Conservation (phyloP, 306 rosid species). For the Prinsepia uniflora region DNA sequence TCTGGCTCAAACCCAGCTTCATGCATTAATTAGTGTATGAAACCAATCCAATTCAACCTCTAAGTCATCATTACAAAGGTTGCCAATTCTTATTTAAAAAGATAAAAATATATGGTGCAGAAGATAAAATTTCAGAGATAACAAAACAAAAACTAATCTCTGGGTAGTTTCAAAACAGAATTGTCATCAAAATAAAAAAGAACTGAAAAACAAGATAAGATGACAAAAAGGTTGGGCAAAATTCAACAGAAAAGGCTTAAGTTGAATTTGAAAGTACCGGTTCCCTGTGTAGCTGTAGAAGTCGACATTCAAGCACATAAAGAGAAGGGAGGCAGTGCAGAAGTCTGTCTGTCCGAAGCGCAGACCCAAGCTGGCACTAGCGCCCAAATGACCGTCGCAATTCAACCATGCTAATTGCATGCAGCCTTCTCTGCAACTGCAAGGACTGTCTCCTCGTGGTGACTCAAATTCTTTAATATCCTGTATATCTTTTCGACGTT, state of each 20-base stretch:
- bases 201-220: neutral
- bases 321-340: conserved; percentile 81
- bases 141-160: too few species aligned
- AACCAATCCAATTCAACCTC: too few species aligned
- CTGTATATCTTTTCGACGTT: too few species aligned
- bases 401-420: conserved; percentile 59
- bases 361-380: conserved; percentile 90
- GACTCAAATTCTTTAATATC: neutral
- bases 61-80: too few species aligned
- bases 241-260: neutral
- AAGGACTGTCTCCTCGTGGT: conserved; percentile 25
- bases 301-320: conserved; percentile 70
- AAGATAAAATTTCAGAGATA: too few species aligned
- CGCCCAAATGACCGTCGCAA: conserved; percentile 84
- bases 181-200: conserved; percentile 10
- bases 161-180: neutral
- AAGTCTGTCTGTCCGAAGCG: conserved; percentile 82
- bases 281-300: conserved; percentile 80
- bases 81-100: too few species aligned
- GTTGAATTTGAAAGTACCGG: conserved; percentile 41
- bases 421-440: neutral
- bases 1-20: too few species aligned
- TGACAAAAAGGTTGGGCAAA: conserved; percentile 12
- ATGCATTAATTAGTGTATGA: too few species aligned
- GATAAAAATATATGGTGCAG: too few species aligned